Conservation (phyloP, 805 yeast species). For the Wickerhamomyces queroliae region DNA sequence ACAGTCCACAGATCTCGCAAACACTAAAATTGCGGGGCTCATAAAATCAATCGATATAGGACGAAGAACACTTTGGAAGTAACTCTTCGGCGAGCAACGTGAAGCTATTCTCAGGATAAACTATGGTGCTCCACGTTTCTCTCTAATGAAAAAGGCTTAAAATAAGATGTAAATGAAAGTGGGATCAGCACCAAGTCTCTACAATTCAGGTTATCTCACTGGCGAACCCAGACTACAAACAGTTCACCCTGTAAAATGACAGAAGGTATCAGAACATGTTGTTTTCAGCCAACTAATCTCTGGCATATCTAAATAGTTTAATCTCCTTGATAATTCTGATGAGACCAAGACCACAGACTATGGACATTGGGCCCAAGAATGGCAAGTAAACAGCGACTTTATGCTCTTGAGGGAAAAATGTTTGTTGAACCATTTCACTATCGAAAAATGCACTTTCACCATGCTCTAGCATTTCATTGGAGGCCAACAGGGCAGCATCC, state of each 20-base stretch:
- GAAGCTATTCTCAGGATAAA: too few species aligned
- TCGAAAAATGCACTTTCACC: conserved; percentile 78
- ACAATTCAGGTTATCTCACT: too few species aligned
- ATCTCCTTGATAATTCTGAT: conserved; percentile 39
- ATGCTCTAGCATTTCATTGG: conserved; percentile 36
- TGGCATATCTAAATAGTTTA: conserved; percentile 13
- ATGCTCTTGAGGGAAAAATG: conserved; percentile 92
- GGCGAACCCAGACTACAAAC: too few species aligned
- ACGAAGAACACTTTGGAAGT: too few species aligned
- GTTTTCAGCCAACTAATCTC: conserved; percentile 2
- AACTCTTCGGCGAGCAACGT: too few species aligned
- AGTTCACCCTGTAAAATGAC: background rate
- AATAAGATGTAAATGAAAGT: too few species aligned
- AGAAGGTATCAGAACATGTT: background rate
- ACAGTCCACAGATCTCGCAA: too few species aligned
- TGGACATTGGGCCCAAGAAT: conserved; percentile 74
- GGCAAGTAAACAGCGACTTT: conserved; percentile 93
- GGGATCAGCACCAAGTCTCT: too few species aligned
- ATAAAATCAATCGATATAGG: too few species aligned
- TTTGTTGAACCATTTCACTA: conserved; percentile 92
- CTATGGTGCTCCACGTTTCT: too few species aligned
- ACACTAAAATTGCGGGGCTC: too few species aligned
- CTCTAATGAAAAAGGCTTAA: too few species aligned
- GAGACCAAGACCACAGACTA: conserved; percentile 53
- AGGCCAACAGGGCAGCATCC: conserved; percentile 50